Conservation (phyloP, 108 stramenopile genomes). For the Cyclotella atomus region DNA sequence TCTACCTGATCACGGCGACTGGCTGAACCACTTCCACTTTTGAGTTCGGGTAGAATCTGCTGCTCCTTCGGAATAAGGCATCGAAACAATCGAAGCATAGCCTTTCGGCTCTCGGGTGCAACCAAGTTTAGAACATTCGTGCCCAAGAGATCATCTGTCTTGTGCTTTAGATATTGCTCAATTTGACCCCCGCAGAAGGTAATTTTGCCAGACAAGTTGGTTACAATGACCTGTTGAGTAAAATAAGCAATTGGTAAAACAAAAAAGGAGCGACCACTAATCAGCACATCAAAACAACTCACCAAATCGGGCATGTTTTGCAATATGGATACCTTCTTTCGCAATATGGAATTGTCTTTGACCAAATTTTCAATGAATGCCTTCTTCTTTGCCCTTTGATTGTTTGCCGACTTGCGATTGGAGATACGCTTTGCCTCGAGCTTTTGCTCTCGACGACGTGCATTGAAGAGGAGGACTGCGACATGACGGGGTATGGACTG, state of each 20-base stretch:
- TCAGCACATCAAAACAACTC: too few relatives aligned
- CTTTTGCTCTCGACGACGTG: not conserved
- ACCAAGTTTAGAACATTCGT: slow-evolving; percentile 63
- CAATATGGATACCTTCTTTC: not conserved
- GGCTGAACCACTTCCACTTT: slow-evolving; percentile 17
- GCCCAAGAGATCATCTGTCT: slow-evolving; percentile 62
- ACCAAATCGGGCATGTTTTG: not conserved
- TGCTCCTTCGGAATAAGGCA: slow-evolving; percentile 49
- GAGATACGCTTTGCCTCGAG: not conserved
- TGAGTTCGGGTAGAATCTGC: not conserved
- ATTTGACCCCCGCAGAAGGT: slow-evolving; percentile 86
- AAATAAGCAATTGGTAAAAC: too few relatives aligned
- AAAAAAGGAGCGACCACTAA: too few relatives aligned
- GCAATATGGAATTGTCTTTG: not conserved
- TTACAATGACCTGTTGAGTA: too few relatives aligned
- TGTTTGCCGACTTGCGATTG: not conserved
- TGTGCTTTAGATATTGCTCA: slow-evolving; percentile 70
- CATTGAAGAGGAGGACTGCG: slow-evolving; percentile 6
- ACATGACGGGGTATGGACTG: not conserved
- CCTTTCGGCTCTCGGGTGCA: slow-evolving; percentile 63
- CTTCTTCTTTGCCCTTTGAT: not conserved
- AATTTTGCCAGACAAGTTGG: too few relatives aligned
- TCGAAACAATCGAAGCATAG: slow-evolving; percentile 57
- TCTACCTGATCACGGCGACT: not conserved
- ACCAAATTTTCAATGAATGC: not conserved